These are phyloP conservation scores for Claviceps sorghi DNA, from an alignment of 2,329 filamentous ascomycete species.

Conservation along the genomic window DNA sequence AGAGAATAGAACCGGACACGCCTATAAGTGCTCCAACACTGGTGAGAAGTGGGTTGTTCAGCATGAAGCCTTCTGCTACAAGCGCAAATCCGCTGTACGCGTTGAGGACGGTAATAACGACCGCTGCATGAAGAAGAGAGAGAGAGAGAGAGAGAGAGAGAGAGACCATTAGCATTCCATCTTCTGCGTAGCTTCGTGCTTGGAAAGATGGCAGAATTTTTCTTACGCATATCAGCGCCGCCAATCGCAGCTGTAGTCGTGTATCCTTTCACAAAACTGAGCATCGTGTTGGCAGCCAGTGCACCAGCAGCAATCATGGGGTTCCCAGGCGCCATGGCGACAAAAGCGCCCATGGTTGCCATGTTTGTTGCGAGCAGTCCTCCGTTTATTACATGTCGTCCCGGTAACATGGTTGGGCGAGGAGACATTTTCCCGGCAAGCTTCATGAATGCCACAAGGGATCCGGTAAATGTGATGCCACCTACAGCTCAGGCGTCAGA, in stretches of 20 bases:
- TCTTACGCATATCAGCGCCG: constrained; percentile 73
- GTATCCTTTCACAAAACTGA: constrained; percentile 76
- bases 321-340: constrained; percentile 67
- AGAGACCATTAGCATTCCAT: constrained; percentile 5
- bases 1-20: constrained; percentile 76
- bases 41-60: constrained; percentile 72
- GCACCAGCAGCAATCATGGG: constrained; percentile 67
- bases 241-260: constrained; percentile 82
- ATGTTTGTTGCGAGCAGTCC: constrained; percentile 61
- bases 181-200: background rate
- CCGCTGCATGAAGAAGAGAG: constrained; percentile 27
- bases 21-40: constrained; percentile 79
- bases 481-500: constrained; percentile 19
- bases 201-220: background rate
- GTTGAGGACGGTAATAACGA: constrained; percentile 81
- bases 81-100: constrained; percentile 84
- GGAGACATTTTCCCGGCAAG: constrained; percentile 73
- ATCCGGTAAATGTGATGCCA: constrained; percentile 82
- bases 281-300: constrained; percentile 56
- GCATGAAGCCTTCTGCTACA: constrained; percentile 83
- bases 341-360: constrained; percentile 71
- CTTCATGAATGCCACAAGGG: constrained; percentile 79
- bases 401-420: constrained; percentile 55
- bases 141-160: background rate
- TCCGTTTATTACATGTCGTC: constrained; percentile 61